These are phyloP conservation scores for Zymoseptoria passerinii DNA, from an alignment of 2,329 filamentous ascomycete genomes.

Conservation along the genomic window DNA sequence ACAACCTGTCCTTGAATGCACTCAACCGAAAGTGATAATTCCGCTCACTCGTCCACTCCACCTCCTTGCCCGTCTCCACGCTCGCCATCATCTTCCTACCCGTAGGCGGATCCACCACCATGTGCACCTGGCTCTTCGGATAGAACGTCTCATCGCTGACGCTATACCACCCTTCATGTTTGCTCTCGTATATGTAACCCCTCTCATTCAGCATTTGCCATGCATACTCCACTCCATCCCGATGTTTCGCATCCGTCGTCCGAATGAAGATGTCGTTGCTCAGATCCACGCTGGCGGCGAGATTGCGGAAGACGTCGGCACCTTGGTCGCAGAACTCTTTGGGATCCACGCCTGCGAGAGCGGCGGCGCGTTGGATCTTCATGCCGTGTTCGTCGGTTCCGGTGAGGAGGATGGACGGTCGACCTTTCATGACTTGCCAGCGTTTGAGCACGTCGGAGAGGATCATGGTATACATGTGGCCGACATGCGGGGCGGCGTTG, in stretches of 20 bases:
- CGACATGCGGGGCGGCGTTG: constrained; percentile 91
- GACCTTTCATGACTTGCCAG: constrained; percentile 72
- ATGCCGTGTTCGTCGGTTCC: constrained; percentile 97
- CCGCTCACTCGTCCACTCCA: constrained; percentile 86
- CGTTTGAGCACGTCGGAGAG: constrained; percentile 85
- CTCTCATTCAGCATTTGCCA: constrained; percentile 69
- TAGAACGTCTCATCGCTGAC: constrained; percentile 97
- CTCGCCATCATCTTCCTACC: constrained; percentile 70
- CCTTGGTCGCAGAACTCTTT: constrained; percentile 85
- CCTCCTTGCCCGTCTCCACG: constrained; percentile 80
- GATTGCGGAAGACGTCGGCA: constrained; percentile 65
- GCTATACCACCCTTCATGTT: constrained; percentile 79
- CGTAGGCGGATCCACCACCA: constrained; percentile 67
- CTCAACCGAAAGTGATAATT: constrained; percentile 95
- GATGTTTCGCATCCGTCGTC: constrained; percentile 77
- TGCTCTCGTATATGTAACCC: constrained; percentile 16
- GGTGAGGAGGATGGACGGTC: constrained; percentile 67
- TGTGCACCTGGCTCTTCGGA: constrained; percentile 64
- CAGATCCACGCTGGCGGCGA: constrained; percentile 63
- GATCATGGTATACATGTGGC: constrained; percentile 89
- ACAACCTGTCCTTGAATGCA: constrained; percentile 66
- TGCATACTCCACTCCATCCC: constrained; percentile 76
- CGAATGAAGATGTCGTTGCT: constrained; percentile 82
- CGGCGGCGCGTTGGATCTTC: constrained; percentile 87
- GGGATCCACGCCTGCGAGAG: constrained; percentile 59